These are phyloP conservation scores for Neofusicoccum ribis DNA, from an alignment of 2,329 filamentous ascomycete species.

Conservation along the genomic window DNA sequence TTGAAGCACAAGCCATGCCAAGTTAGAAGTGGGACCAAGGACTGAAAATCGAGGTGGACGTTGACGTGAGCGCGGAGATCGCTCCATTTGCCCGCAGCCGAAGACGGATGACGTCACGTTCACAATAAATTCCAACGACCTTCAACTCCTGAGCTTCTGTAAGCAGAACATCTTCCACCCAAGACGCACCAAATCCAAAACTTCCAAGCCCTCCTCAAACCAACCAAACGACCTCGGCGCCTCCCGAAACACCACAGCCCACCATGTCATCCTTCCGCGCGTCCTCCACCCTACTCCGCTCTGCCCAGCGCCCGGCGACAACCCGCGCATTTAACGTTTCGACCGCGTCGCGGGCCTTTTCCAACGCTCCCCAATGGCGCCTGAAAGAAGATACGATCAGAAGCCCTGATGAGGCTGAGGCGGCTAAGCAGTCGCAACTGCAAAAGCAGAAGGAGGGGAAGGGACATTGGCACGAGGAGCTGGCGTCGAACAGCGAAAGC, in stretches of 20 bases:
- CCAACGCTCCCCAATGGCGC: constrained; percentile 30
- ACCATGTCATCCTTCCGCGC: not conserved
- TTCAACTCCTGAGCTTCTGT: not conserved
- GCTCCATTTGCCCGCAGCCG: constrained; percentile 8
- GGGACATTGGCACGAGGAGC: constrained; percentile 45
- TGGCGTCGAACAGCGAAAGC: constrained; percentile 42
- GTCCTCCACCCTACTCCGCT: not conserved
- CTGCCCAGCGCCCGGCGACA: not conserved
- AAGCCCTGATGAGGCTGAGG: constrained; percentile 42
- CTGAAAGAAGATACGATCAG: constrained; percentile 45
- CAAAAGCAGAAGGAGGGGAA: constrained; percentile 44
- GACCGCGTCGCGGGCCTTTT: constrained; percentile 27
- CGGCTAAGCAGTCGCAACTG: constrained; percentile 46
- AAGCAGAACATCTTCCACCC: not conserved
- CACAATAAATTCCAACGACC: not conserved
- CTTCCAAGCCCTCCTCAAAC: not conserved
- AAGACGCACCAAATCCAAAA: not conserved
- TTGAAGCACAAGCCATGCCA: not conserved
- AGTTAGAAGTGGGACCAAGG: not conserved
- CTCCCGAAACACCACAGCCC: not conserved
- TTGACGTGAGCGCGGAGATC: not conserved
- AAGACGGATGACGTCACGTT: not conserved
- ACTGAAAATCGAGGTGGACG: not conserved
- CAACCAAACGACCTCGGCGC: not conserved
- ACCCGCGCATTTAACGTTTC: not conserved